These are phyloP conservation scores for Stachybotrys chartarum DNA, from an alignment of 2,329 filamentous ascomycete genomes.

Conservation along the genomic window DNA sequence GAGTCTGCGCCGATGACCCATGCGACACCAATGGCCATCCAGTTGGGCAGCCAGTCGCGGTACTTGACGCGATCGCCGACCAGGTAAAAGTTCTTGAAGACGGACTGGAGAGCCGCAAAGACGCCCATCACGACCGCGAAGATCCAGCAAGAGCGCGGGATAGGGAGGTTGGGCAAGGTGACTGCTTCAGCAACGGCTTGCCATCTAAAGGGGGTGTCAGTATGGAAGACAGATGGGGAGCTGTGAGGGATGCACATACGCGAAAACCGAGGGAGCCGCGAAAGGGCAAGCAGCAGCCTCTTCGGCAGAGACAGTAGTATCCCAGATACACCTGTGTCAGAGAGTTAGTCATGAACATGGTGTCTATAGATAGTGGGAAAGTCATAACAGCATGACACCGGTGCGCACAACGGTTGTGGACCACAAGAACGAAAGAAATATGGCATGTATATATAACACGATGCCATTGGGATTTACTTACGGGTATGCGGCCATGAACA, in stretches of 20 bases:
- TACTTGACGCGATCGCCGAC: constrained; percentile 45
- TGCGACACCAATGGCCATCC: constrained; percentile 53
- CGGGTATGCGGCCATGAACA: constrained; percentile 62
- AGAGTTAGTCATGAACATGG: too few species aligned
- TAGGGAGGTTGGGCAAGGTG: constrained; percentile 47
- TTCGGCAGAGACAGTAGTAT: constrained; percentile 31
- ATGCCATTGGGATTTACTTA: too few species aligned
- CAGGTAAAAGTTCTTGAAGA: constrained; percentile 48
- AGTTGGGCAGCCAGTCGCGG: constrained; percentile 52
- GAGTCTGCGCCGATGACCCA: constrained; percentile 49
- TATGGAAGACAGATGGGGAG: too few species aligned
- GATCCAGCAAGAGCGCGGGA: constrained; percentile 45
- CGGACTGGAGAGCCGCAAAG: constrained; percentile 41
- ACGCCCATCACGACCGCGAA: constrained; percentile 49
- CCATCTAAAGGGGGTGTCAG: constrained; percentile 30
- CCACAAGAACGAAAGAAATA: too few species aligned
- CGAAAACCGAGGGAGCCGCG: constrained; percentile 53
- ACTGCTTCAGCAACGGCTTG: constrained; percentile 56
- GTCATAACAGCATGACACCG: too few species aligned
- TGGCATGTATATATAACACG: too few species aligned
- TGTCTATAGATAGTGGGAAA: too few species aligned
- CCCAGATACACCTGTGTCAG: constrained; percentile 43
- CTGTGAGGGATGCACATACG: constrained; percentile 14
- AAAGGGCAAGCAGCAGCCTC: constrained; percentile 43
- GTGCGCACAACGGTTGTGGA: too few species aligned